Evolutionary conservation across 805 yeast genomes (phyloP), one percentile per base, ranked within the genome.

Genomic region (Candida golubevii): DNA sequence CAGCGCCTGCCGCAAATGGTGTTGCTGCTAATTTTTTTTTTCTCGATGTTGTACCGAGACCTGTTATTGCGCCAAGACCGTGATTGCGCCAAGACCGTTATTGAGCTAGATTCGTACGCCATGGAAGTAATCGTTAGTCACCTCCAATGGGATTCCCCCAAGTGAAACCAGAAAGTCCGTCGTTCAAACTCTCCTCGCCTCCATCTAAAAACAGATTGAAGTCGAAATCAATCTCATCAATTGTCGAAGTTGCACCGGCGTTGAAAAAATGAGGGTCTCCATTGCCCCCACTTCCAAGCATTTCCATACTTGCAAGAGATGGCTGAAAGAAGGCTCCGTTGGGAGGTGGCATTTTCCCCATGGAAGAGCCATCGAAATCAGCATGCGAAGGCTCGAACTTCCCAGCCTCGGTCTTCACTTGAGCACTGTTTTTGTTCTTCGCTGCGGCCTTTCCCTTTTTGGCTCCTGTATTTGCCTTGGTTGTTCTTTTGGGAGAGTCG

Each of bases 181-280:
- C 74, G 45, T 61, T 59, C 45, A 66, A 50, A 2, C 55, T 54
- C 8, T 48, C 54, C 35, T 63, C 68, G 15, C 49, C 55, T 11
- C 60, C 67, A 38, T 67, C 74, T 52, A 71, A 62, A 47, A 71
- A 67, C 58, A 58, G 67, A 47, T 67, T 66, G 52, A 70, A 70
- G 48, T 69, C 74, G 53, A 71, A 71, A 48, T 69, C 75, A 31
- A 71, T 67, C 41, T 70, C 75, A 36, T 69, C 74, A 32, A 69
- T 57, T n/a, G 64, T 61, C 8, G 60, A 59, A 23, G 50, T 49
- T 15, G 55, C 53, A 2, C 56, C 51, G 26, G 55, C 35, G 15
- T 53, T 54, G 42, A 61, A 63, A 41, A 60, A 59, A 31, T 50
- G 49, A n/a, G 47, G 47, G n/a, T 49, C 56, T 8, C 56, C 56